Evolutionary conservation across 2,329 filamentous ascomycete genomes (phyloP), one percentile per base, ranked within the genome.

Genomic region (Arthrobotrys entomopaga): DNA sequence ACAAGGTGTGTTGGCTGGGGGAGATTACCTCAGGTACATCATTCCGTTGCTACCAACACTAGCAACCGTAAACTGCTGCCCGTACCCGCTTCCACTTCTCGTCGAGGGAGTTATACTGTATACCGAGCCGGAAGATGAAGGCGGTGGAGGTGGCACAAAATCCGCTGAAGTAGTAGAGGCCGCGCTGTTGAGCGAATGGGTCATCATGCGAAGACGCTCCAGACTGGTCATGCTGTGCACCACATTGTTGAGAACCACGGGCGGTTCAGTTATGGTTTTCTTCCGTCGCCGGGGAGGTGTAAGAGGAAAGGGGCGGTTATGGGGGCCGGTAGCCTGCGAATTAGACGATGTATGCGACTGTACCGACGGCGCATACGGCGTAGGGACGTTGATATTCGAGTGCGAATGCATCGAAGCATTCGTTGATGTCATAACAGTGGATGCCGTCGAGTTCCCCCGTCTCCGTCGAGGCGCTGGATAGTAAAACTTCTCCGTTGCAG

Each of bases 401-500:
- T 73, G 69, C 38, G 70, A 74, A 52, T 74, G 70, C 54, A 67
- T 43, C 24, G 70, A 74, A 15, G 71, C 59, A 54, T 75, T 69
- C 11, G 71, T 69, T 1, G 71, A 42, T 34, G 64, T 75, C 65
- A 75, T 75, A 20, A 70, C 40, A 2, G 65, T 70, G 22, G 71
- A 69, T 15, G 71, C 49, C 19, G 60, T 70, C 46, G 65, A 70
- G 43, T 70, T 69, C 16, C 65, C 71, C 42, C 71, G 58, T 56
- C 71, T 65, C 71, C 71, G 71, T 61, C 71, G 71, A 49, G 71
- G 71, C 50, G 65, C 59, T 42, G 65, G 71, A 61, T 75, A 70
- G 50, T 75, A 75, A n/a, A 75, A 75, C 50, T 75, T 75, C 65
- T 75, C 71, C 19, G 71, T 75, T 26, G 71, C 71, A 65, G 71